A percentile compares a stretch with the other conserved stretches of the same genome.
phyloP scores from a whole-genome alignment of 2,329 filamentous ascomycete genomes.

The Paecilomyces niveus region DNA sequence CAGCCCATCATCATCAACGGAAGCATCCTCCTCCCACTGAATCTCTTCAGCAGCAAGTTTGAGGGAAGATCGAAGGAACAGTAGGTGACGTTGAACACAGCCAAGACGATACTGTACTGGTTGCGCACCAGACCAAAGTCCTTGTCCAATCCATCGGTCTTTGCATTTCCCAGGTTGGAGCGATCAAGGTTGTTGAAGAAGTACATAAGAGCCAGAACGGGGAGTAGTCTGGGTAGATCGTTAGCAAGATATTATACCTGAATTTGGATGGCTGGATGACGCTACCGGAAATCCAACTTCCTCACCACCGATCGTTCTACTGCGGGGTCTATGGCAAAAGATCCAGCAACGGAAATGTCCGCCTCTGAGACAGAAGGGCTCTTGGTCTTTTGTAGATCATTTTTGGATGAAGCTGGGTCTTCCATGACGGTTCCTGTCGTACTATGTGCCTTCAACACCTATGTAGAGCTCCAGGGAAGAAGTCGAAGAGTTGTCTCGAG shows the following conservation, averaged over 20 bases:
- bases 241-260: background rate
- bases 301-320: background rate
- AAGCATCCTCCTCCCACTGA: constrained; percentile 8
- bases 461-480: background rate
- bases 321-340: background rate
- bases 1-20: background rate
- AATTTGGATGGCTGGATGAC: background rate
- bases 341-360: background rate
- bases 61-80: constrained; percentile 12
- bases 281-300: background rate
- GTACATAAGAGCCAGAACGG: constrained; percentile 50
- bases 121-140: constrained; percentile 48
- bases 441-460: background rate
- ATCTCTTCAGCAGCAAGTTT: constrained; percentile 8
- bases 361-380: background rate
- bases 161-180: constrained; percentile 28
- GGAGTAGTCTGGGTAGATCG: constrained; percentile 28
- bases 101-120: constrained; percentile 58
- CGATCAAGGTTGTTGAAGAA: constrained; percentile 44
- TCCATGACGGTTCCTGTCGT: background rate
- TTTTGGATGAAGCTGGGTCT: background rate
- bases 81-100: constrained; percentile 61
- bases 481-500: background rate
- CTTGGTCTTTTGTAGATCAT: background rate
- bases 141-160: constrained; percentile 32